Percentiles rank a stretch among this genome's conserved stretches.
Evolutionary conservation across 139 green algal species (phyloP).

Genomic region (Chlamydomonas urium): DNA sequence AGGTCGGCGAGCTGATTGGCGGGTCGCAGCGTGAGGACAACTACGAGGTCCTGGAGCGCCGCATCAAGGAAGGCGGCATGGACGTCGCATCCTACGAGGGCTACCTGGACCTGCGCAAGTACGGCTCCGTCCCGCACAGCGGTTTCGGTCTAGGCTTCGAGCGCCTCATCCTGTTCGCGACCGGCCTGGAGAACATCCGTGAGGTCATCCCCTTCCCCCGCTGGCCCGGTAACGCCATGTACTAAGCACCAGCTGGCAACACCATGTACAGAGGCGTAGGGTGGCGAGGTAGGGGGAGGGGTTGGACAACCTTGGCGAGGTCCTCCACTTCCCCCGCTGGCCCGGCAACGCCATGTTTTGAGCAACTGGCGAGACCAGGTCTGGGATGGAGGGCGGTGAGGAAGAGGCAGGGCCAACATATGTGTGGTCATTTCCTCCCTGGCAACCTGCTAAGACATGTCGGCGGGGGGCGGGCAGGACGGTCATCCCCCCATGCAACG

Average conservation of each 20-base stretch:
- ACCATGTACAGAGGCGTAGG: too few relatives aligned
- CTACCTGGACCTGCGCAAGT: conserved; percentile 94
- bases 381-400: too few relatives aligned
- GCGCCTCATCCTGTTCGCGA: conserved; percentile 94
- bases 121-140: conserved; percentile 88
- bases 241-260: too few relatives aligned
- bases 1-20: conserved; percentile 87
- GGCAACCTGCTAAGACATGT: too few relatives aligned
- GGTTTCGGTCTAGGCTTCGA: conserved; percentile 99
- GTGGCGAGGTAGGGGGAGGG: too few relatives aligned
- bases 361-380: too few relatives aligned
- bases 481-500: too few relatives aligned
- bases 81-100: conserved; percentile 74
- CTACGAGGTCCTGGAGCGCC: conserved; percentile 56
- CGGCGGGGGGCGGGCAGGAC: too few relatives aligned
- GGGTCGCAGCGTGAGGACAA: conserved; percentile 88
- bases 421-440: too few relatives aligned
- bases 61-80: conserved; percentile 72
- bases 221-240: conserved; percentile 86
- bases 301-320: conserved; percentile 98
- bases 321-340: conserved; percentile 97
- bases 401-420: too few relatives aligned
- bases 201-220: conserved; percentile 98
- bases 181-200: conserved; percentile 99
- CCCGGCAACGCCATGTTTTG: conserved; percentile 85